Percentiles rank a stretch among this genome's conserved stretches.
Conservation (phyloP, 257 asterid genomes). For the Fraxinus cuspidata region DNA sequence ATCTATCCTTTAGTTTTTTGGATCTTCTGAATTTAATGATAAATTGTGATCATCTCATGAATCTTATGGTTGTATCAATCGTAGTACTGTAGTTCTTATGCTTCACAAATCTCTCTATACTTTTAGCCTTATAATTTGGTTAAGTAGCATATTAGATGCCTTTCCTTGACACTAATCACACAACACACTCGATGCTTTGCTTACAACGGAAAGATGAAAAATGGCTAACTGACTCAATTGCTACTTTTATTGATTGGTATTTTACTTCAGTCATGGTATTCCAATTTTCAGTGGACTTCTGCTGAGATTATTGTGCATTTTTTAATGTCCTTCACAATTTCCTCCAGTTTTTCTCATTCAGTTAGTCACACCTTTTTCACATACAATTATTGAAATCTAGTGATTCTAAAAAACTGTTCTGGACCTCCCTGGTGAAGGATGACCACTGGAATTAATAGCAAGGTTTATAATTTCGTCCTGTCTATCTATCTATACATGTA, state of each 20-base stretch:
- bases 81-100: neutral
- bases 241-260: slow-evolving; percentile 9
- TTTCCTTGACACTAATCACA: neutral
- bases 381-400: slow-evolving; percentile 5
- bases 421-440: neutral
- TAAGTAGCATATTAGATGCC: neutral
- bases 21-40: neutral
- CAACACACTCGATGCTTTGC: neutral
- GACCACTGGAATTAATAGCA: neutral
- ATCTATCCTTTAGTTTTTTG: slow-evolving; percentile 1
- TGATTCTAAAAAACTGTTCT: slow-evolving; percentile 16
- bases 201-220: neutral
- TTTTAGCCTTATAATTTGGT: slow-evolving; percentile 16
- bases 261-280: neutral
- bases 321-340: neutral
- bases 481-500: neutral
- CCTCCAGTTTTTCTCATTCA: slow-evolving; percentile 2
- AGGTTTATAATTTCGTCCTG: neutral
- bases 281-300: neutral
- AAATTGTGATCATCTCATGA: neutral
- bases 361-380: neutral
- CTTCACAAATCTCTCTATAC: neutral
- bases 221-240: neutral
- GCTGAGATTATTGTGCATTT: neutral
- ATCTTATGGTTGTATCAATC: slow-evolving; percentile 10